A percentile compares a stretch with the other conserved stretches of the same genome.
Evolutionary conservation across 2,329 filamentous ascomycete species (phyloP).

Genomic region (Pezicula neosporulosa): DNA sequence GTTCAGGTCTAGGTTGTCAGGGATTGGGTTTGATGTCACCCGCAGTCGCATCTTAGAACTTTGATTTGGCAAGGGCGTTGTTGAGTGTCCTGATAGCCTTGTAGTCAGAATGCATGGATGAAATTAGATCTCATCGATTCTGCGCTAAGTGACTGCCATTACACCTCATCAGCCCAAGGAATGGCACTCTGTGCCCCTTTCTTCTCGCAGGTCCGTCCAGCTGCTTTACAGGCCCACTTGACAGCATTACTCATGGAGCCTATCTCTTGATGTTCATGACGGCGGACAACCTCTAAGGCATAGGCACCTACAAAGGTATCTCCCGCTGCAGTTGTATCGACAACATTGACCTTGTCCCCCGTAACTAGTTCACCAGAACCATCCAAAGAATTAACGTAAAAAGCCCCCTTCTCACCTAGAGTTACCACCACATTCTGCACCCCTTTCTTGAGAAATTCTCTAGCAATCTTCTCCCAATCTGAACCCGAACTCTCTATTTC

Average conservation of each 20-base stretch:
- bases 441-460: slow-evolving; percentile 63
- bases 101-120: not conserved
- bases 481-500: slow-evolving; percentile 43
- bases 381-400: slow-evolving; percentile 48
- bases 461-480: slow-evolving; percentile 39
- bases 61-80: no score
- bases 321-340: slow-evolving; percentile 91
- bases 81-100: no score
- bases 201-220: slow-evolving; percentile 63
- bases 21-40: no score
- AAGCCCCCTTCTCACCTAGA: slow-evolving; percentile 76
- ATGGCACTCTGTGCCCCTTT: slow-evolving; percentile 64
- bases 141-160: not conserved
- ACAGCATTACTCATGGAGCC: slow-evolving; percentile 57
- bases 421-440: slow-evolving; percentile 81
- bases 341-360: slow-evolving; percentile 70
- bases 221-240: slow-evolving; percentile 56
- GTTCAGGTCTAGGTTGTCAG: not conserved
- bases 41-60: no score
- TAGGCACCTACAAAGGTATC: slow-evolving; percentile 94
- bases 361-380: slow-evolving; percentile 46
- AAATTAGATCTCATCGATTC: not conserved
- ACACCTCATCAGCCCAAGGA: slow-evolving; percentile 57
- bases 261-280: slow-evolving; percentile 27
- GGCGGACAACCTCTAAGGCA: slow-evolving; percentile 64